These are phyloP conservation scores for Paracoccidioides lutzii DNA, from an alignment of 2,329 filamentous ascomycete species.

Conservation along the genomic window DNA sequence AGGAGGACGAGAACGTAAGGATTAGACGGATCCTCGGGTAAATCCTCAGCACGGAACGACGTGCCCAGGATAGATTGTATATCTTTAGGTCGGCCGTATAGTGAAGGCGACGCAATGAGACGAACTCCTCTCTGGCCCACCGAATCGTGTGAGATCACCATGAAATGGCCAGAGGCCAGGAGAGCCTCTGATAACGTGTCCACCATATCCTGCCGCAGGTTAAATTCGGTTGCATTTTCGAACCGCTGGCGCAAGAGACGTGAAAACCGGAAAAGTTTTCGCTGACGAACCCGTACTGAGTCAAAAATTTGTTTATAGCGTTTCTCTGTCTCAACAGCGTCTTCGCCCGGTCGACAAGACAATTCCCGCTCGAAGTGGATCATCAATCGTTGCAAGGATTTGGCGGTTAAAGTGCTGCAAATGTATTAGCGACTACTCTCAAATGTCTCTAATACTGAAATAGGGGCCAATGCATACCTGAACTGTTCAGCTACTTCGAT, in stretches of 20 bases:
- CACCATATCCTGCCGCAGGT: constrained; percentile 57
- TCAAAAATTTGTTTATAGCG: constrained; percentile 91
- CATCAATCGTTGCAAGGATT: constrained; percentile 77
- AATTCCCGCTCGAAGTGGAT: constrained; percentile 86
- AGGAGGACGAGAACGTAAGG: constrained; percentile 77
- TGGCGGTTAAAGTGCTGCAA: constrained; percentile 66
- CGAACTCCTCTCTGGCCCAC: constrained; percentile 65
- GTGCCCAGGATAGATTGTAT: constrained; percentile 77
- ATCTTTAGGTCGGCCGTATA: constrained; percentile 63
- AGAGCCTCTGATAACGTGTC: constrained; percentile 70
- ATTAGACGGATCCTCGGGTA: constrained; percentile 59
- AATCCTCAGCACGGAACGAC: constrained; percentile 56
- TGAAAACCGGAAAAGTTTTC: constrained; percentile 92
- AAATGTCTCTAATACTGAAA: background rate
- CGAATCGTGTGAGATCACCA: constrained; percentile 56
- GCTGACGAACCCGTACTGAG: constrained; percentile 86
- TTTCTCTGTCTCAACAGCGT: constrained; percentile 81
- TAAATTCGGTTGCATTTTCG: constrained; percentile 93
- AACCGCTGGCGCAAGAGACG: constrained; percentile 84
- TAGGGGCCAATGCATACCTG: constrained; percentile 35
- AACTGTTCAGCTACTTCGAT: constrained; percentile 98
- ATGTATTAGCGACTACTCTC: constrained; percentile 16
- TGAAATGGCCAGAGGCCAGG: constrained; percentile 70
- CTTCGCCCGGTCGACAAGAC: constrained; percentile 71
- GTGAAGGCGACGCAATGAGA: constrained; percentile 68